Conservation (phyloP, 192 early-diverging fungal genomes). For the Coemansia sp. region DNA sequence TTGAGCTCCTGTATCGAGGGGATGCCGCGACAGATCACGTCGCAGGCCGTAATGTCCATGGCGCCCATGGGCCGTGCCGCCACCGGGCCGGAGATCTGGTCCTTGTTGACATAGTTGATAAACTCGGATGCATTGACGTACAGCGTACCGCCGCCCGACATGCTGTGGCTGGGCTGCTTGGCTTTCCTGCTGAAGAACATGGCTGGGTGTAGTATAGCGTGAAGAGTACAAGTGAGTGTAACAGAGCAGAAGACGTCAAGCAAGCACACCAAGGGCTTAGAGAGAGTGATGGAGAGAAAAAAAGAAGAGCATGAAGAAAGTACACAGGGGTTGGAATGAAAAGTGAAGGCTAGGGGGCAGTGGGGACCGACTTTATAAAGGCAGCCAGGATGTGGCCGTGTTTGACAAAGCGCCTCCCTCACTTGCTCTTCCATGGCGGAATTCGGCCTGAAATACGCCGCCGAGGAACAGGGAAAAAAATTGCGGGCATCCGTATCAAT, state of each 20-base stretch:
- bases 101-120: constrained; percentile 50
- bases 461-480: not conserved
- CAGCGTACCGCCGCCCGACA: constrained; percentile 18
- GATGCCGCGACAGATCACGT: constrained; percentile 53
- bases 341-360: not conserved
- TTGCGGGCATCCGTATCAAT: constrained; percentile 2
- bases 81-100: constrained; percentile 54
- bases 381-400: not conserved
- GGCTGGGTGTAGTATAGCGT: not conserved
- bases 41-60: constrained; percentile 56
- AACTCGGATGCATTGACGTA: constrained; percentile 54
- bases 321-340: not conserved
- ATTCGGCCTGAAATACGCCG: not conserved
- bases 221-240: not conserved
- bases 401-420: not conserved
- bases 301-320: not conserved
- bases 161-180: constrained; percentile 20
- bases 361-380: not conserved
- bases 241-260: not conserved
- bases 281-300: no score
- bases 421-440: not conserved
- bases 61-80: constrained; percentile 50
- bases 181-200: constrained; percentile 44
- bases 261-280: not conserved
- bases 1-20: constrained; percentile 39